Evolutionary conservation across 306 rosid species (phyloP), one percentile per base, ranked within the genome.

Genomic region (Hippophae gyantsensis): DNA sequence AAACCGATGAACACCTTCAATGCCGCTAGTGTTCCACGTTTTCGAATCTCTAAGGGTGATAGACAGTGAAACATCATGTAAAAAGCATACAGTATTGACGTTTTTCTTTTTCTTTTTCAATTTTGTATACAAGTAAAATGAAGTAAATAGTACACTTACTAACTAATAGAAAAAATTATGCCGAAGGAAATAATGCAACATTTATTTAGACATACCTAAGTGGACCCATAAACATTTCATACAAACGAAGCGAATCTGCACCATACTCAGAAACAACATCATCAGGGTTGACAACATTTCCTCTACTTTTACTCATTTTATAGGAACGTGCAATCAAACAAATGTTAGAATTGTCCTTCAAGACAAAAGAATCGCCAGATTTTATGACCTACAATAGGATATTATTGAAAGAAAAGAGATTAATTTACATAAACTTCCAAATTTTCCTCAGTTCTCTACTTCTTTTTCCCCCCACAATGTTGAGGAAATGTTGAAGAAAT

Each of bases 171-270:
- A 48, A 54, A 48, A 6, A n/a, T 41, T 25, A 42, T 7, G 66
- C 51, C 72, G 61, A 72, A 62, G 23, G 26, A 48, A 47, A n/a
- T 53, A 64, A 42, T 26, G 58, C 66, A 67, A 42, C 42, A 64
- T 42, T 57, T 45, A 26, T 60, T 13, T 43, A 81, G 63, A 63
- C 72, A 25, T 66, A 87, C 98, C 96, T 92, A 57, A 92, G 76
- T 41, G 96, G 98, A 43, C 98, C 98, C 95, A 92, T 87, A 77
- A 92, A 92, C 98, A 92, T 92, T 92, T 92, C 98, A 59, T 92
- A 92, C 66, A 92, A 76, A 62, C 95, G 95, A 66, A 92, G 96
- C 41, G 98, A 87, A 79, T 92, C 98, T 10, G 98, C 95, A 54
- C 98, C 98, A 71, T 92, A 92, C 76, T 92, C 96, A 25, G 81